These are phyloP conservation scores for Suhomyces wounanorum DNA, from an alignment of 1,139 yeast species.

Conservation along the genomic window DNA sequence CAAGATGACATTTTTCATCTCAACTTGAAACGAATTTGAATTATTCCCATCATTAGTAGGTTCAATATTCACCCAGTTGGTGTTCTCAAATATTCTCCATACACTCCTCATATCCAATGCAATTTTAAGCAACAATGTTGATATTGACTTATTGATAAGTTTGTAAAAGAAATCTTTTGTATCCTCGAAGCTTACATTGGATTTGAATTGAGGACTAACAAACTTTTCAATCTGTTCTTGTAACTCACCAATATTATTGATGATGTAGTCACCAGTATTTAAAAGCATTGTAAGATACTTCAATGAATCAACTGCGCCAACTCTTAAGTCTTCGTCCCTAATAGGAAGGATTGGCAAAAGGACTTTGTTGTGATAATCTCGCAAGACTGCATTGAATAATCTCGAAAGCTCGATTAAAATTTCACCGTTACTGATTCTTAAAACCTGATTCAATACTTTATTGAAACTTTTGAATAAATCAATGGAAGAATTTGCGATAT, in stretches of 20 bases:
- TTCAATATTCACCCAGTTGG: constrained; percentile 69
- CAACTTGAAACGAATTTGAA: constrained; percentile 61
- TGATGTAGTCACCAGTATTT: constrained; percentile 89
- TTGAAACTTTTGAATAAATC: constrained; percentile 81
- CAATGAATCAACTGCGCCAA: constrained; percentile 52
- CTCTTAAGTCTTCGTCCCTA: constrained; percentile 23
- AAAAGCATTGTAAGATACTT: constrained; percentile 70
- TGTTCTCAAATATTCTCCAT: constrained; percentile 85
- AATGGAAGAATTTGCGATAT: constrained; percentile 79
- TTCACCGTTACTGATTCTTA: constrained; percentile 70
- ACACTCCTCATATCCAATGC: constrained; percentile 63
- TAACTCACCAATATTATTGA: constrained; percentile 74
- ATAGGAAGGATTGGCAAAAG: constrained; percentile 61
- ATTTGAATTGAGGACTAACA: constrained; percentile 39
- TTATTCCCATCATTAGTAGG: constrained; percentile 42
- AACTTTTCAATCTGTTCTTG: constrained; percentile 62
- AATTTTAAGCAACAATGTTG: constrained; percentile 58
- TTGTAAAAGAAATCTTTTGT: constrained; percentile 59
- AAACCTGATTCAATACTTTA: constrained; percentile 70
- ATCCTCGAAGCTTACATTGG: constrained; percentile 48
- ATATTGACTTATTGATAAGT: constrained; percentile 60
- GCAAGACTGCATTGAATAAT: constrained; percentile 68
- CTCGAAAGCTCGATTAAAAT: constrained; percentile 64
- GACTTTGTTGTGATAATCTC: constrained; percentile 62
- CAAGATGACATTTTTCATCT: constrained; percentile 50